Percentiles rank a stretch among this genome's conserved stretches.
phyloP scores from a whole-genome alignment of 2,329 filamentous ascomycete species.

The Neospermospora avenae region DNA sequence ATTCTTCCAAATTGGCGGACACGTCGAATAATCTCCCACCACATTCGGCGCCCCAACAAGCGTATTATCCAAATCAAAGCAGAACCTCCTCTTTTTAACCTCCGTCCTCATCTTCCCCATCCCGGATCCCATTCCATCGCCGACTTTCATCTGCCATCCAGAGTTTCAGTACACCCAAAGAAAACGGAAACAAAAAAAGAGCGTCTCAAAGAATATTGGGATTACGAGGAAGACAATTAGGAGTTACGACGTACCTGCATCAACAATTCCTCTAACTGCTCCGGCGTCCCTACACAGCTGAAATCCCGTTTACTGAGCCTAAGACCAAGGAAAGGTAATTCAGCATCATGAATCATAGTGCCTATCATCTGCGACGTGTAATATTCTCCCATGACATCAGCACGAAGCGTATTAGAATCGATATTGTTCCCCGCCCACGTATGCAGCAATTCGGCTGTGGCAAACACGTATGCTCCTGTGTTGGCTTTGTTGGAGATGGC shows the following conservation, averaged over 20 bases:
- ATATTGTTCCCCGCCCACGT: slow-evolving; percentile 6
- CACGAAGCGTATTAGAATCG: not conserved
- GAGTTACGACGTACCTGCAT: too few relatives aligned
- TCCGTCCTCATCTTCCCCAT: slow-evolving; percentile 19
- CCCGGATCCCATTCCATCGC: not conserved
- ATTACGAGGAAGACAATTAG: too few relatives aligned
- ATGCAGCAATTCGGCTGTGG: not conserved
- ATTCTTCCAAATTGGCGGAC: slow-evolving; percentile 14
- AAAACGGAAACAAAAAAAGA: too few relatives aligned
- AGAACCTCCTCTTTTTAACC: slow-evolving; percentile 32
- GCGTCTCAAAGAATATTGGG: too few relatives aligned
- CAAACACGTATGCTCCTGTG: slow-evolving; percentile 11
- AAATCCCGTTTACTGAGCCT: slow-evolving; percentile 3
- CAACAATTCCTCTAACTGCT: slow-evolving; percentile 27
- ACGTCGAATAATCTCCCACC: slow-evolving; percentile 8
- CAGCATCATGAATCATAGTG: slow-evolving; percentile 4
- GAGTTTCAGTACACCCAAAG: too few relatives aligned
- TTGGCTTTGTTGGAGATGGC: slow-evolving; percentile 30
- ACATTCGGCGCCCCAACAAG: slow-evolving; percentile 30
- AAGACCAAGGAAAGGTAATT: slow-evolving; percentile 4
- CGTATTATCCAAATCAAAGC: slow-evolving; percentile 35
- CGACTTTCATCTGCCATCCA: slow-evolving; percentile 28
- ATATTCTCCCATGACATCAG: slow-evolving; percentile 1
- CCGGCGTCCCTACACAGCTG: slow-evolving; percentile 9
- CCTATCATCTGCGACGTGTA: slow-evolving; percentile 12